Percentiles rank a stretch among this genome's conserved stretches.
These are phyloP conservation scores for Parafenestella ontariensis DNA, from an alignment of 2,329 filamentous ascomycete genomes.

Conservation along the genomic window DNA sequence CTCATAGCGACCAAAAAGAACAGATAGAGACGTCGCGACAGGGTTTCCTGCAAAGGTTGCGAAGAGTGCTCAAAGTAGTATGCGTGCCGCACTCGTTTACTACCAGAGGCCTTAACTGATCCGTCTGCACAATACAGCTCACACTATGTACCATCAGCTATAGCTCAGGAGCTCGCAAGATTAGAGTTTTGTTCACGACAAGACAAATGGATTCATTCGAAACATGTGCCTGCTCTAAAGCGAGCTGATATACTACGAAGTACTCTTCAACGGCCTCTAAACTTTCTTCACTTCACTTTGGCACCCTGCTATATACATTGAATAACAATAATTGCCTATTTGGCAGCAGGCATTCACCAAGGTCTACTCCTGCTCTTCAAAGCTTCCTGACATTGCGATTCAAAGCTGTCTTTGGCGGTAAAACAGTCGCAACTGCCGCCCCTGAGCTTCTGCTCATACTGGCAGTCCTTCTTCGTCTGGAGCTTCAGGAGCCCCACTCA, in stretches of 20 bases:
- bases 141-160: neutral
- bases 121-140: neutral
- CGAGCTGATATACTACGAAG: neutral
- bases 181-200: neutral
- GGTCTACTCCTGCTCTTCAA: neutral
- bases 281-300: neutral
- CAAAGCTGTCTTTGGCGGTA: too few species aligned
- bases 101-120: too few species aligned
- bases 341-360: neutral
- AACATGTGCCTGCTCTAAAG: neutral
- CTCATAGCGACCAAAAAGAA: too few species aligned
- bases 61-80: too few species aligned
- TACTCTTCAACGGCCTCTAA: neutral
- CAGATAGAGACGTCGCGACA: too few species aligned
- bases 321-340: neutral
- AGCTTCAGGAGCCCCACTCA: slow-evolving; percentile 50
- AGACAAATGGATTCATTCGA: neutral
- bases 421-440: too few species aligned
- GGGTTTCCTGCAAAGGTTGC: too few species aligned
- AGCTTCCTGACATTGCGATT: neutral
- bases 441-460: slow-evolving; percentile 27
- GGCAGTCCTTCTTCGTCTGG: slow-evolving; percentile 42
- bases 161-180: neutral
- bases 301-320: neutral
- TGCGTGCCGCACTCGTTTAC: too few species aligned